A percentile compares a stretch with the other conserved stretches of the same genome.
phyloP scores from a whole-genome alignment of 495 filamentous ascomycete genomes.

The Hyaloscypha variabilis region DNA sequence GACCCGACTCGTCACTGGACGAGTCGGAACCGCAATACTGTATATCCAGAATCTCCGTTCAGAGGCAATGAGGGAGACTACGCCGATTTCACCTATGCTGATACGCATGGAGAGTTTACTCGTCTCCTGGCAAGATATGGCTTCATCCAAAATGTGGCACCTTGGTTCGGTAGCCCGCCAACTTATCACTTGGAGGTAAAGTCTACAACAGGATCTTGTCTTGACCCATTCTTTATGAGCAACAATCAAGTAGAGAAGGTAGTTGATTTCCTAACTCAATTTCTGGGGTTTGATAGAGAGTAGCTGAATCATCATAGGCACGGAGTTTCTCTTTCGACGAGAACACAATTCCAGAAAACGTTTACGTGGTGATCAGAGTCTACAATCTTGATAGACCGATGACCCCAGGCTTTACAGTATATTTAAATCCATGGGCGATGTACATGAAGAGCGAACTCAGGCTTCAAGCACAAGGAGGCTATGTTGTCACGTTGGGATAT shows the following conservation, averaged over 20 bases:
- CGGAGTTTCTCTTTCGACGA: background rate
- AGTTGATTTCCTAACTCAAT: background rate
- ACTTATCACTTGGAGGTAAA: constrained; percentile 50
- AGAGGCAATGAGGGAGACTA: too few species aligned
- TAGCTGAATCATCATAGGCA: background rate
- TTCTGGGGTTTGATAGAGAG: background rate
- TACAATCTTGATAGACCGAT: constrained; percentile 8
- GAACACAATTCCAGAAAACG: constrained; percentile 3
- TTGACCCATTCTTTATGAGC: constrained; percentile 46
- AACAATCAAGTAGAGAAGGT: constrained; percentile 42
- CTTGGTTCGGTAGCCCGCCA: constrained; percentile 21
- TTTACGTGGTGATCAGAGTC: constrained; percentile 13
- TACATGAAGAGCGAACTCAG: constrained; percentile 5
- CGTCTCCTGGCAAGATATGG: too few species aligned
- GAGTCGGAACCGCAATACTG: too few species aligned
- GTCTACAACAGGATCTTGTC: constrained; percentile 39
- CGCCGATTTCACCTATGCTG: too few species aligned
- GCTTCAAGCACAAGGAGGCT: background rate
- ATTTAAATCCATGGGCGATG: constrained; percentile 13
- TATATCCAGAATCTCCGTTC: too few species aligned
- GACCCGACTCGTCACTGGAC: too few species aligned
- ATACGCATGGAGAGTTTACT: too few species aligned
- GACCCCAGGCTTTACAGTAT: constrained; percentile 5
- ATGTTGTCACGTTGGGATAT: too few species aligned
- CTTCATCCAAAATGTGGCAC: too few species aligned